Conservation (phyloP, 768 basidiomycete species). For the Coprinopsis strossmayeri region DNA sequence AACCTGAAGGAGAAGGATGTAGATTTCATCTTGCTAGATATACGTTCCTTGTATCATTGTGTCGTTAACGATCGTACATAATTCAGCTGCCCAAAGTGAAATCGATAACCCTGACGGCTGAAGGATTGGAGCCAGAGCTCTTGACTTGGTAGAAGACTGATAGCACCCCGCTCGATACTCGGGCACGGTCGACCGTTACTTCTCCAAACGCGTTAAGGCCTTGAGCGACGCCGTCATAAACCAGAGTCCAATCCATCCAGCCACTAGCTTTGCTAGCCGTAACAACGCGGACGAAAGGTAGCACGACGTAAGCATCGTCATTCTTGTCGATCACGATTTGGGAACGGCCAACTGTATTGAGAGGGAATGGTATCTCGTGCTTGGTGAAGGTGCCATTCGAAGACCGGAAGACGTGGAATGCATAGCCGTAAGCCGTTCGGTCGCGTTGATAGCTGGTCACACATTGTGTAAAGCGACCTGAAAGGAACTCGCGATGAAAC, state of each 20-base stretch:
- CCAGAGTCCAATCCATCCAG: conserved; percentile 41
- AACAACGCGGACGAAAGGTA: conserved; percentile 36
- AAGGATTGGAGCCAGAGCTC: conserved; percentile 35
- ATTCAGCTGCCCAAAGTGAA: conserved; percentile 18
- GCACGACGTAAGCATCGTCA: conserved; percentile 39
- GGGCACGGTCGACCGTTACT: conserved; percentile 36
- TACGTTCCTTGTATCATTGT: no score
- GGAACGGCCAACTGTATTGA: conserved; percentile 37
- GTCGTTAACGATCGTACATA: no score
- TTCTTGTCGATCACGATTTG: conserved; percentile 36
- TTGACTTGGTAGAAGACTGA: conserved; percentile 37
- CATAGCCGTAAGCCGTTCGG: conserved; percentile 27
- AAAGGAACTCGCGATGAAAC: neutral
- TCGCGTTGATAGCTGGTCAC: conserved; percentile 34
- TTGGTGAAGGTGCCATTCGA: conserved; percentile 36
- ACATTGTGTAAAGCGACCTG: conserved; percentile 41
- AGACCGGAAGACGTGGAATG: conserved; percentile 39
- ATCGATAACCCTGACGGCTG: conserved; percentile 33
- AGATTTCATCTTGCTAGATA: no score
- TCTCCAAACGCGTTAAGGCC: conserved; percentile 41
- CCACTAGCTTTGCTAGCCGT: conserved; percentile 38
- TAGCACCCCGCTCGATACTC: conserved; percentile 29
- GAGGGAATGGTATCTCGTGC: conserved; percentile 37
- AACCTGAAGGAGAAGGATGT: no score
- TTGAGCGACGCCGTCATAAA: conserved; percentile 31